phyloP scores from a whole-genome alignment of 345 rosid genomes.

The Aegle marmelos region DNA sequence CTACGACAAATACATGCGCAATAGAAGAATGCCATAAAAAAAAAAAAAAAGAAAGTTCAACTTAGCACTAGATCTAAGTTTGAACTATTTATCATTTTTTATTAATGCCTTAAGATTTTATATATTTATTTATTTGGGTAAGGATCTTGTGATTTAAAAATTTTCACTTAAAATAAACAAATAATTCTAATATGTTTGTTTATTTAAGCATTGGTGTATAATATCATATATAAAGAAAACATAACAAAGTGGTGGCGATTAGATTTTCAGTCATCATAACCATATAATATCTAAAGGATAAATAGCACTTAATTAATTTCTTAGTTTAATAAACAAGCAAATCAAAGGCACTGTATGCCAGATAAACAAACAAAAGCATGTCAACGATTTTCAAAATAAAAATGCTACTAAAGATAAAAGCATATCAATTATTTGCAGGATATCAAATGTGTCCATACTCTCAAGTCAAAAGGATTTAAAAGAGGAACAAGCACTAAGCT shows the following conservation, averaged over 20 bases:
- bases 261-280: not conserved
- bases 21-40: too few species aligned
- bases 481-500: not conserved
- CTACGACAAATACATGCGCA: too few species aligned
- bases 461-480: slow-evolving; percentile 13
- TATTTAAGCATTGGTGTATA: not conserved
- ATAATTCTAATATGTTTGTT: not conserved
- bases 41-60: too few species aligned
- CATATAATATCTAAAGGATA: slow-evolving; percentile 4
- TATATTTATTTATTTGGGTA: not conserved
- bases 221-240: not conserved
- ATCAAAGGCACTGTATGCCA: slow-evolving; percentile 7
- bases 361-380: slow-evolving; percentile 3
- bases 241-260: not conserved
- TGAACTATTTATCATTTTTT: too few species aligned
- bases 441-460: not conserved
- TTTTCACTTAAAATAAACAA: not conserved
- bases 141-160: not conserved
- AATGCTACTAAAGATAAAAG: not conserved
- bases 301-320: not conserved
- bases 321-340: not conserved
- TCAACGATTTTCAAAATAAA: slow-evolving; percentile 6
- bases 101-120: not conserved
- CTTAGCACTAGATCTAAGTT: too few species aligned
- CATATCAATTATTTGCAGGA: not conserved